Percentiles rank a stretch among this genome's conserved stretches.
These are phyloP conservation scores for Vachellia pachyceras DNA, from an alignment of 306 rosid genomes.

Conservation along the genomic window DNA sequence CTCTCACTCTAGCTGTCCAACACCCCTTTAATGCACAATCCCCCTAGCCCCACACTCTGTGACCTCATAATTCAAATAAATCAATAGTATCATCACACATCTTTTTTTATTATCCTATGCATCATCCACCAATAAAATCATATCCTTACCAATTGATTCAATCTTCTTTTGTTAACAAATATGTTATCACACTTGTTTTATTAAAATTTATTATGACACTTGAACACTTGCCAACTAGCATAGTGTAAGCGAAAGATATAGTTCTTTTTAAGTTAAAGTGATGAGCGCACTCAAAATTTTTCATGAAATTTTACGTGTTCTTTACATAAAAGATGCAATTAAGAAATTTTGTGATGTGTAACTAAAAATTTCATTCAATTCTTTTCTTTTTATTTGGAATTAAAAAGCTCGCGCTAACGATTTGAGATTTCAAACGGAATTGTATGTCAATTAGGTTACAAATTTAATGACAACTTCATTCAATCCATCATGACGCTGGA, in stretches of 20 bases:
- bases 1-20: constrained; percentile 48
- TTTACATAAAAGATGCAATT: not conserved
- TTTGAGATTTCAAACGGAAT: too few species aligned
- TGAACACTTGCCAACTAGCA: not conserved
- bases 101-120: too few species aligned
- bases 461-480: too few species aligned
- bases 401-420: too few species aligned
- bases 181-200: not conserved
- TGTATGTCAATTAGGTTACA: too few species aligned
- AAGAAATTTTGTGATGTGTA: not conserved
- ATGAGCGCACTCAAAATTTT: too few species aligned
- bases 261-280: too few species aligned
- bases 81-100: not conserved
- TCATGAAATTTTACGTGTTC: not conserved
- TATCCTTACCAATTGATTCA: not conserved
- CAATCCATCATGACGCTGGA: not conserved
- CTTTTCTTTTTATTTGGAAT: too few species aligned
- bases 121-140: not conserved
- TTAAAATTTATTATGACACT: not conserved
- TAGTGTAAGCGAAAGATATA: not conserved
- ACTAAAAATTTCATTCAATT: not conserved
- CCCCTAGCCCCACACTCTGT: not conserved
- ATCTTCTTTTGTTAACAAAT: not conserved
- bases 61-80: not conserved
- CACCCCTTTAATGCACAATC: constrained; percentile 18